A percentile compares a stretch with the other conserved stretches of the same genome.
Conservation (phyloP, 768 basidiomycete species). For the Zangia roseola region DNA sequence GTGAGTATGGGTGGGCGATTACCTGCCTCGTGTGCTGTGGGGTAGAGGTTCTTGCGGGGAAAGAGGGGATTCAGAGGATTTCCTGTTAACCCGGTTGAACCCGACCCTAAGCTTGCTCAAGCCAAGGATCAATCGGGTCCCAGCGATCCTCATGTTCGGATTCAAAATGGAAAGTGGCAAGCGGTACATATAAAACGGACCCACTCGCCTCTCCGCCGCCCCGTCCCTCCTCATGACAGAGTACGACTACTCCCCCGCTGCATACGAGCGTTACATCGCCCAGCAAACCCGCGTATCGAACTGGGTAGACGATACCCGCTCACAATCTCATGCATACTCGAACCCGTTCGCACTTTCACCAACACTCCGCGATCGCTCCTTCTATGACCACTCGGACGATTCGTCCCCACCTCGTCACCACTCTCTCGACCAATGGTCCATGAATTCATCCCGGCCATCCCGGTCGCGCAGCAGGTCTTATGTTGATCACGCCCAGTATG, state of each 20-base stretch:
- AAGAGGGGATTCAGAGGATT: constrained; percentile 13
- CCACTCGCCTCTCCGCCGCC: constrained; percentile 8
- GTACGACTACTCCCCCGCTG: constrained; percentile 61
- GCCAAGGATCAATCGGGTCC: constrained; percentile 4
- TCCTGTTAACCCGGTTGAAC: no score
- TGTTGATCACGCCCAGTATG: constrained; percentile 19
- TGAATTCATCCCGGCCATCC: constrained; percentile 23
- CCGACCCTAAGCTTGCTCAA: not conserved
- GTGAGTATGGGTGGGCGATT: no score
- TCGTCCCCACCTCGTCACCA: not conserved
- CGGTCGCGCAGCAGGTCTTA: constrained; percentile 24
- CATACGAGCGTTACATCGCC: constrained; percentile 43
- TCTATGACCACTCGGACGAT: constrained; percentile 21
- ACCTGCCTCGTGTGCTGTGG: constrained; percentile 19
- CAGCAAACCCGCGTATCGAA: constrained; percentile 48
- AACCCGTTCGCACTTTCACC: constrained; percentile 32
- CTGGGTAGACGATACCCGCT: constrained; percentile 48
- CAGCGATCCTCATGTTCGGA: constrained; percentile 7
- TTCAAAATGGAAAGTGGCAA: constrained; percentile 1
- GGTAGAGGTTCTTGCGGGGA: constrained; percentile 25
- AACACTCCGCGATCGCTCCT: constrained; percentile 29
- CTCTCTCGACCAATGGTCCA: constrained; percentile 19
- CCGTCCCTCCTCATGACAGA: constrained; percentile 45
- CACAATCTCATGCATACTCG: constrained; percentile 26
- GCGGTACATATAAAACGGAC: constrained; percentile 1